Percentiles rank a stretch among this genome's conserved stretches.
Evolutionary conservation across 768 basidiomycete species (phyloP).

Genomic region (Trametes meyenii): DNA sequence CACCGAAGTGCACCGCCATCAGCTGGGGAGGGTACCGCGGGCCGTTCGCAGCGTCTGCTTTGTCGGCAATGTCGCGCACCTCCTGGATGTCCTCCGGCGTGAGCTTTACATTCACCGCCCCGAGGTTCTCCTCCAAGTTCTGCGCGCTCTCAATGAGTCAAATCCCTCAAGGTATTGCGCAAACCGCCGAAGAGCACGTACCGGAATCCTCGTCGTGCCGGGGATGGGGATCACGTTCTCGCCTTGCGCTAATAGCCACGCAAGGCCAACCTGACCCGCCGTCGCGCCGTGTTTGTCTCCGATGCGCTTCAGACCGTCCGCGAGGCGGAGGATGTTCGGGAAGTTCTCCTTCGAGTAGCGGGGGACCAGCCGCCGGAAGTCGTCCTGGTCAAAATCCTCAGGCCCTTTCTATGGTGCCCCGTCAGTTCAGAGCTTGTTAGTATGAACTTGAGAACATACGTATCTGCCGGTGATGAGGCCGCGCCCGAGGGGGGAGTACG

Average conservation of each 20-base stretch:
- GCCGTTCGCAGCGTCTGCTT: conserved; percentile 20
- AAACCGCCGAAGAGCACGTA: conserved; percentile 1
- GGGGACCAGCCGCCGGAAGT: conserved; percentile 41
- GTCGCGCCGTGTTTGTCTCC: conserved; percentile 44
- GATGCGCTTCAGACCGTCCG: conserved; percentile 39
- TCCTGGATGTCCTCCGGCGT: conserved; percentile 27
- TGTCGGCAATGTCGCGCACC: conserved; percentile 27
- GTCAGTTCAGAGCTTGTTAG: not conserved
- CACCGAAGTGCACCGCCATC: conserved; percentile 22
- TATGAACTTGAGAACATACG: conserved; percentile 28
- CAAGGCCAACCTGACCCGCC: conserved; percentile 50
- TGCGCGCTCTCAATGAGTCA: not conserved
- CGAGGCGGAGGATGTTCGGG: conserved; percentile 47
- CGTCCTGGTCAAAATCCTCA: conserved; percentile 43
- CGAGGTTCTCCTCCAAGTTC: conserved; percentile 30
- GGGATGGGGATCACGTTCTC: conserved; percentile 51
- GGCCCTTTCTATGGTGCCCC: conserved; percentile 15
- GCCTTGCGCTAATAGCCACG: conserved; percentile 52
- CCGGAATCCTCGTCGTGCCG: conserved; percentile 46
- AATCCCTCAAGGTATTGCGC: no score
- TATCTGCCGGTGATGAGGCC: conserved; percentile 52
- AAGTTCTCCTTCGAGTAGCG: conserved; percentile 45
- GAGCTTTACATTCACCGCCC: conserved; percentile 24
- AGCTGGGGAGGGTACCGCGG: conserved; percentile 25
- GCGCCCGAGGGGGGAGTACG: conserved; percentile 51